Evolutionary conservation across 139 green algal species (phyloP), one percentile per base, ranked within the genome.

Genomic region (Picochlorum sp.): DNA sequence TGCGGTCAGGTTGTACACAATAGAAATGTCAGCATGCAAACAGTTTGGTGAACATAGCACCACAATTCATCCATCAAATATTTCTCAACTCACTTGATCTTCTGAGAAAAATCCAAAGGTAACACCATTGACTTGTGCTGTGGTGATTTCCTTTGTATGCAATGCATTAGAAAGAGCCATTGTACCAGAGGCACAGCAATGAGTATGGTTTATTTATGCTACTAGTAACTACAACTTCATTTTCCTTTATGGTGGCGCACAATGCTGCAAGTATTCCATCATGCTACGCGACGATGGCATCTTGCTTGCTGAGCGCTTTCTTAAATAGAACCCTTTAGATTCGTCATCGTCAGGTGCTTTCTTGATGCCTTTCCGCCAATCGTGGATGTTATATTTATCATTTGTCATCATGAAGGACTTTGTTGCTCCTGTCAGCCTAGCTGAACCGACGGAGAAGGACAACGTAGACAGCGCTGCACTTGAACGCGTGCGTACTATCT

Each of bases 51-150:
- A 28, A 57, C 9, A 63, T 14, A 47, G n/a, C 4, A 10, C 20
- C 14, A 37, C 4, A 45, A 45, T 20, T 20, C 10, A 21, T 47
- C 45, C 23, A 49, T 21, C 4, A 57, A 62, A 45, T 44, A 8
- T 15, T 45, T 38, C 21, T 11, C 4, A 24, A 65, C 4, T 16
- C 11, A 94, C 92, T 85, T 98, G 91, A 2, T 94, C 84, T 32
- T 91, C 81, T 6, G 74, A 84, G 71, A 92, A 97, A 64, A 98
- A 92, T 15, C 83, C 77, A 69, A 97, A 98, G 1, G 77, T 71
- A 0, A 96, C 77, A 8, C 71, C 75, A 6, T 50, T 20, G 7
- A 97, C 79, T 49, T 90, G 63, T 18, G 79, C 78, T 0, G 80
- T 90, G 8, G 90, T 94, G 2, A 95, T 68, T 66, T 93, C 82